A percentile compares a stretch with the other conserved stretches of the same genome.
Evolutionary conservation across 2,329 filamentous ascomycete species (phyloP).

Genomic region (Clonostachys chloroleuca): DNA sequence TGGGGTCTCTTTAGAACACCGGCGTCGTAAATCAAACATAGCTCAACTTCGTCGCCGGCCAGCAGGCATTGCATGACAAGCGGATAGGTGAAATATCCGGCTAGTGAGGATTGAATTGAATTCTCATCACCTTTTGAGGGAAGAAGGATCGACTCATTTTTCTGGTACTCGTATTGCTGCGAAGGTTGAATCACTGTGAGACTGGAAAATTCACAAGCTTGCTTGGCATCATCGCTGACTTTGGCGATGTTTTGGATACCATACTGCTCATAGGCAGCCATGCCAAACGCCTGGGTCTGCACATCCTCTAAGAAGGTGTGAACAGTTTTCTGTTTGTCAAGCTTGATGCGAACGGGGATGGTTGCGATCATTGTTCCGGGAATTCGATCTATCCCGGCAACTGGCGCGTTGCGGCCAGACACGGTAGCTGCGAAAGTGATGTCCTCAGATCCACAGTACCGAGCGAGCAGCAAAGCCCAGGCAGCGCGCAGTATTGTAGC

Average conservation of each 20-base stretch:
- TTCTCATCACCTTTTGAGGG: background rate
- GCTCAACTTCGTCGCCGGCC: background rate
- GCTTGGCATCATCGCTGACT: background rate
- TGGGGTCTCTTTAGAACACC: constrained; percentile 4
- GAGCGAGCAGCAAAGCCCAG: constrained; percentile 15
- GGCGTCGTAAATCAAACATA: constrained; percentile 2
- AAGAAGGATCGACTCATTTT: background rate
- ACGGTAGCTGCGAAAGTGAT: constrained; percentile 17
- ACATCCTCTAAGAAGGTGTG: constrained; percentile 8
- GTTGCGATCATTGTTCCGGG: constrained; percentile 21
- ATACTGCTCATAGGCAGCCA: constrained; percentile 1
- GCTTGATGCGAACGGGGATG: constrained; percentile 14
- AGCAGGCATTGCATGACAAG: constrained; percentile 4
- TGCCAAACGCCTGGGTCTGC: constrained; percentile 8
- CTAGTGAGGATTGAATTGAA: constrained; percentile 17
- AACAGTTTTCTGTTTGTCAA: constrained; percentile 6
- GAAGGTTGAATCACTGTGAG: background rate
- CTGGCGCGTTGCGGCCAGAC: constrained; percentile 17
- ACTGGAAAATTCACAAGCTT: background rate
- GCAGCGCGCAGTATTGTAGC: constrained; percentile 14
- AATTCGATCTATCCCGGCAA: constrained; percentile 16
- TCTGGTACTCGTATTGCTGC: background rate
- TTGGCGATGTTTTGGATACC: background rate
- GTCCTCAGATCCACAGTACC: constrained; percentile 10
- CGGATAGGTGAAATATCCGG: constrained; percentile 5